Evolutionary conservation across 441 rosid species (phyloP), one percentile per base, ranked within the genome.

Genomic region (Geranium incanum): DNA sequence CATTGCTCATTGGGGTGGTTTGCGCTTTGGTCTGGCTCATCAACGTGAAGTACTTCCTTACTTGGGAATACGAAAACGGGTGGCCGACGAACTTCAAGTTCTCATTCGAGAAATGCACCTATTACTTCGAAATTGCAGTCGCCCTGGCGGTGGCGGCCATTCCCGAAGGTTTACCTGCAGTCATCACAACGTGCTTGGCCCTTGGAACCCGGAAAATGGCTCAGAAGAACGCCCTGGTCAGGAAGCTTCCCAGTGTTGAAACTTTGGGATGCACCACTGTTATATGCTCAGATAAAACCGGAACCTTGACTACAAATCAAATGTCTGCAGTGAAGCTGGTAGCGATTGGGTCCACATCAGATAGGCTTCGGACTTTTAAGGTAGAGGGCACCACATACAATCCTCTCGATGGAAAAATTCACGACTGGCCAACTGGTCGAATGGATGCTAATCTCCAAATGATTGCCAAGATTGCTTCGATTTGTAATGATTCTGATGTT

Each of bases 291-390:
- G 86, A 83, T 63, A 83, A 83, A 59, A 83, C 86, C 0, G 86
- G 86, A 37, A 83, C 86, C 43, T 74, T 83, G 80, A 83, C 86
- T 0, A 83, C 84, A 11, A 83, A 83, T 70, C 86, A 83, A 75
- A 83, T 83, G 86, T 80, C 86, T 0, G 86, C 78, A 33, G 48
- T 80, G 5, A 79, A 70, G 72, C 83, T 83, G 68, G 83, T 81
- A 0, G 83, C 83, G 23, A 74, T 81, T 72, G 86, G 84, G 21
- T 37, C 6, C 0, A 45, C 71, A 2, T 50, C 36, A 0, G 72
- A 77, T 60, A 28, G 45, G 5, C 21, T 83, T 45, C 71, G 86
- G 63, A 74, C 57, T 18, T 83, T 83, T 63, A 79, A 75, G 74
- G 83, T 83, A 59, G 86, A 83, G 59, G 86, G 86, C 68, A 83